Evolutionary conservation across 2,329 filamentous ascomycete genomes (phyloP), one percentile per base, ranked within the genome.

Genomic region (Aspergillaceae sp.): DNA sequence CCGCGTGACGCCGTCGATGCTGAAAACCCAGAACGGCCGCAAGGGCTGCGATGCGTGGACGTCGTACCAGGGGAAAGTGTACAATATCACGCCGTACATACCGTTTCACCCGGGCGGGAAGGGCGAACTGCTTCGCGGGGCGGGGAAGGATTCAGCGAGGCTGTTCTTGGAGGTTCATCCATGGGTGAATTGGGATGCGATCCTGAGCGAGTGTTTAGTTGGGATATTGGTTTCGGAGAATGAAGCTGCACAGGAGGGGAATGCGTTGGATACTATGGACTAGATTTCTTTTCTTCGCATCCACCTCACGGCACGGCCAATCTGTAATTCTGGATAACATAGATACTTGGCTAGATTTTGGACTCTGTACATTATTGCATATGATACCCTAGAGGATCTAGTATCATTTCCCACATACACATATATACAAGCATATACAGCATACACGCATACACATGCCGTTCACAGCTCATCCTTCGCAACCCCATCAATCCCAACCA

Each of bases 11-110:
- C 90, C 91, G 1, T 83, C 82, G 4, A 80, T 87, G 76, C 75
- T 98, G 8, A 84, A 83, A 62, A 68, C 73, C 35, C 82, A 88
- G 68, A 94, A 86, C 35, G 91, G 91, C 0, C 80, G 91, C 29
- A 86, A 85, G 61, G 88, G 88, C 6, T 83, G 79, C 51, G 87
- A 94, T 58, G 88, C 90, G 0, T 98, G 92, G 92, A 94, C 86
- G 49, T 86, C 82, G 1, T 83, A 94, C 50, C 84, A 87, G 49
- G 90, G 91, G 1, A 86, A 86, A 59, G 91, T 97, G 29, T 98
- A 97, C 70, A 97, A 97, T 60, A 83, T 98, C 48, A 84, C 84
- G 0, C 88, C 91, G 0, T 98, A 97, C 62, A 64, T 89, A 33
- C 82, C 86, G 1, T 98, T 89, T 62, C 92, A 98, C 64, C 92